Conservation (phyloP, 495 filamentous ascomycete species). For the Neurospora africana region DNA sequence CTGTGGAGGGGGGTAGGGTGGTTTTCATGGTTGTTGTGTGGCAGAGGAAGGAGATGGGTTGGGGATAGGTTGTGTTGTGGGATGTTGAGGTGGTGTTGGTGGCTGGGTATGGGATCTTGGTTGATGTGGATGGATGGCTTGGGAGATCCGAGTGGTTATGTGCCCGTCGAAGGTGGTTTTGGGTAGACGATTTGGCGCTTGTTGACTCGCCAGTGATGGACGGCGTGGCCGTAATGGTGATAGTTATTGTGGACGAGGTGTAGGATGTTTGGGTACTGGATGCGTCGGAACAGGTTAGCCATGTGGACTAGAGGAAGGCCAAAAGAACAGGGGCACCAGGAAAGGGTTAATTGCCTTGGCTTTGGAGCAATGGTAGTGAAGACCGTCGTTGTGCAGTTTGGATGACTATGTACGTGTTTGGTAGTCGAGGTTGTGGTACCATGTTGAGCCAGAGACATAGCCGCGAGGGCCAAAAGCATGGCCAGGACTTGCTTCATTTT, state of each 20-base stretch:
- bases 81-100: not conserved
- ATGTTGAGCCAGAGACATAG: not conserved
- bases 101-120: not conserved
- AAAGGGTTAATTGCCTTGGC: not conserved
- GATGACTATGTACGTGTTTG: not conserved
- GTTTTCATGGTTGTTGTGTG: not conserved
- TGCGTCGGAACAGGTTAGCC: not conserved
- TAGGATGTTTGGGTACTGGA: not conserved
- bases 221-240: not conserved
- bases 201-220: not conserved
- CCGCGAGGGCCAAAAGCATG: not conserved
- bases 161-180: not conserved
- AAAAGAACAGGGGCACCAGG: not conserved
- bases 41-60: not conserved
- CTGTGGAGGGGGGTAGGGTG: not conserved
- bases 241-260: not conserved
- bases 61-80: not conserved
- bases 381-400: not conserved
- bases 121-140: not conserved
- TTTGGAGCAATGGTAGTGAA: not conserved
- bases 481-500: not conserved
- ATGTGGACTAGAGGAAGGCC: not conserved
- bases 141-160: not conserved
- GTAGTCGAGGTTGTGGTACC: not conserved
- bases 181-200: not conserved